Conservation (phyloP, 768 basidiomycete species). For the Ramaria sp. region DNA sequence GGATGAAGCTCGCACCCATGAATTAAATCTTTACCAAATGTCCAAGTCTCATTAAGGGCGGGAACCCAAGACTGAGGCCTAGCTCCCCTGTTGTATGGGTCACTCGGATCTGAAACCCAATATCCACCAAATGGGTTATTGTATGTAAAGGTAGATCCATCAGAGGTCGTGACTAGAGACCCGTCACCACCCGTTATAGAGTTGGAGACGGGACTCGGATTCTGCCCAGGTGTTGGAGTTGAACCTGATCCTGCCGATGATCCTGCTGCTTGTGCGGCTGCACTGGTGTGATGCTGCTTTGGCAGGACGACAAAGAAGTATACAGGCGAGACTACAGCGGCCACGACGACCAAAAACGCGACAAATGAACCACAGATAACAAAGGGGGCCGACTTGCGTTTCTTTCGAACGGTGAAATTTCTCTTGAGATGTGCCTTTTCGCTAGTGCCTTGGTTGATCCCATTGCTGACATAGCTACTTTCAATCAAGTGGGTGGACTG, state of each 20-base stretch:
- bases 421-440: neutral
- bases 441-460: neutral
- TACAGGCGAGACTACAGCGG: slow-evolving; percentile 14
- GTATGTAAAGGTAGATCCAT: slow-evolving; percentile 70
- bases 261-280: neutral
- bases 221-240: neutral
- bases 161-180: slow-evolving; percentile 45
- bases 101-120: slow-evolving; percentile 56
- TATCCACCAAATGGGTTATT: slow-evolving; percentile 66
- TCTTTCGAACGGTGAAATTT: neutral
- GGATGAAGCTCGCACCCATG: slow-evolving; percentile 32
- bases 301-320: slow-evolving; percentile 15
- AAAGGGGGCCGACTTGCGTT: neutral
- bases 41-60: slow-evolving; percentile 66
- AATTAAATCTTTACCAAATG: slow-evolving; percentile 49
- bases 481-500: neutral
- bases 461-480: neutral
- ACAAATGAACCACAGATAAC: slow-evolving; percentile 1
- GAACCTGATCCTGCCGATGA: neutral
- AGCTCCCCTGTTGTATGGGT: slow-evolving; percentile 70
- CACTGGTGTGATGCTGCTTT: slow-evolving; percentile 4
- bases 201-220: slow-evolving; percentile 11
- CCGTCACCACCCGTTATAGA: slow-evolving; percentile 55
- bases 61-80: slow-evolving; percentile 73
- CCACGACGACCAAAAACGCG: slow-evolving; percentile 9